Percentiles rank a stretch among this genome's conserved stretches.
Evolutionary conservation across 495 filamentous ascomycete genomes (phyloP).

Genomic region (Pyrenula aspistea): DNA sequence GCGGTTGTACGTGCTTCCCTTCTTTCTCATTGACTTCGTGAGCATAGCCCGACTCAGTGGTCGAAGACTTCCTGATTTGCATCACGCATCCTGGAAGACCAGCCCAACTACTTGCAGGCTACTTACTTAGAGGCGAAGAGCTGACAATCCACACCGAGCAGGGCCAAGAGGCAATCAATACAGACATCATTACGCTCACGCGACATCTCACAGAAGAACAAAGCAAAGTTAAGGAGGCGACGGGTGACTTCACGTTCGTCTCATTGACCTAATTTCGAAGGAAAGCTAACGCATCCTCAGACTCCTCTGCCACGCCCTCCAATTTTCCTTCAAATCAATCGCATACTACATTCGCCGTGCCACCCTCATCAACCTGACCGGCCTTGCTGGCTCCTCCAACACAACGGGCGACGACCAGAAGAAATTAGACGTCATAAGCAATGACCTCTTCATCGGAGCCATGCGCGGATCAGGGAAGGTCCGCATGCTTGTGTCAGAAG

Average conservation of each 20-base stretch:
- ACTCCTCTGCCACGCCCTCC: constrained; percentile 90
- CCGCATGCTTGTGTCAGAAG: constrained; percentile 84
- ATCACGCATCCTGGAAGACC: neutral
- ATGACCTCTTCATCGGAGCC: constrained; percentile 89
- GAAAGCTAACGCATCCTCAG: constrained; percentile 25
- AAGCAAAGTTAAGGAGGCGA: constrained; percentile 82
- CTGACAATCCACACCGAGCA: neutral
- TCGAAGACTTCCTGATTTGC: neutral
- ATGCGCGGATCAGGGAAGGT: constrained; percentile 89
- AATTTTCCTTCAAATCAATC: constrained; percentile 99
- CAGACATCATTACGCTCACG: constrained; percentile 88
- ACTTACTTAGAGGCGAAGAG: neutral
- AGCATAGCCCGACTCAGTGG: neutral
- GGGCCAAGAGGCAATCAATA: constrained; percentile 74
- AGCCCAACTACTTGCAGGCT: neutral
- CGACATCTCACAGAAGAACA: constrained; percentile 95
- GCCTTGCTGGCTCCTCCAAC: constrained; percentile 89
- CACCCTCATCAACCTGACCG: constrained; percentile 91
- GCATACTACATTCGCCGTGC: constrained; percentile 98
- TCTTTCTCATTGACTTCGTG: neutral
- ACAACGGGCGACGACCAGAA: constrained; percentile 96
- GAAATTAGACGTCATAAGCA: constrained; percentile 98
- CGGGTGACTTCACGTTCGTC: constrained; percentile 91
- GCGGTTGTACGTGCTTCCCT: neutral
- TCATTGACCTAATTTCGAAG: neutral